These are phyloP conservation scores for Phytophthora macrochlamydospora DNA, from an alignment of 352 stramenopile genomes.

Conservation along the genomic window DNA sequence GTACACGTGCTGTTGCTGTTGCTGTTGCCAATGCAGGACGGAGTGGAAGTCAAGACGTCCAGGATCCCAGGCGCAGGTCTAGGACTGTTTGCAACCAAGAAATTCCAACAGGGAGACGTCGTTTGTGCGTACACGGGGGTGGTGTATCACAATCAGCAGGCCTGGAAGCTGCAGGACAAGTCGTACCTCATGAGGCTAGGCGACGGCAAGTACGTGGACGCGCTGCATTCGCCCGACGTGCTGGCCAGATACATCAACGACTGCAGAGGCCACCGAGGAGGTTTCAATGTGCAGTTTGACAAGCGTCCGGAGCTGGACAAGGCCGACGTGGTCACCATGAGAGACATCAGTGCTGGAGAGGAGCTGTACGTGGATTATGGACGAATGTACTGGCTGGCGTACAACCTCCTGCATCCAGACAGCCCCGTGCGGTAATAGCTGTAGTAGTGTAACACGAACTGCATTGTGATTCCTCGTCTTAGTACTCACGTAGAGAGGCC, in stretches of 20 bases:
- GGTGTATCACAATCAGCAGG: constrained; percentile 43
- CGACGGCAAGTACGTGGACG: constrained; percentile 78
- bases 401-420: constrained; percentile 71
- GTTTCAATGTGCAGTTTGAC: constrained; percentile 80
- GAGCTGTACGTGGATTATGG: constrained; percentile 87
- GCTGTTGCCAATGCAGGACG: constrained; percentile 18
- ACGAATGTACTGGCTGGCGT: constrained; percentile 82
- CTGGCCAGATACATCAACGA: constrained; percentile 85
- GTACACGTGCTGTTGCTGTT: constrained; percentile 7
- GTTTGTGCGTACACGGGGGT: constrained; percentile 56
- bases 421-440: constrained; percentile 51
- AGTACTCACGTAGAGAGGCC: constrained; percentile 69
- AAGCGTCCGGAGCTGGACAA: constrained; percentile 56
- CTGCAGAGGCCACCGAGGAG: constrained; percentile 51
- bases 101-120: constrained; percentile 24
- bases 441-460: neutral
- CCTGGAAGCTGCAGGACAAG: constrained; percentile 70
- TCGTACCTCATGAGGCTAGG: constrained; percentile 85
- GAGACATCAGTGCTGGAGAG: constrained; percentile 58
- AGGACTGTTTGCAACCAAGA: constrained; percentile 56
- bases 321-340: constrained; percentile 64
- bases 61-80: constrained; percentile 53
- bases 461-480: constrained; percentile 6
- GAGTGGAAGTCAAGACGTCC: constrained; percentile 51
- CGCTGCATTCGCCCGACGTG: constrained; percentile 46